Base-by-base conservation (phyloP, 108 stramenopile species). In the Epipyxis sp. region DNA sequence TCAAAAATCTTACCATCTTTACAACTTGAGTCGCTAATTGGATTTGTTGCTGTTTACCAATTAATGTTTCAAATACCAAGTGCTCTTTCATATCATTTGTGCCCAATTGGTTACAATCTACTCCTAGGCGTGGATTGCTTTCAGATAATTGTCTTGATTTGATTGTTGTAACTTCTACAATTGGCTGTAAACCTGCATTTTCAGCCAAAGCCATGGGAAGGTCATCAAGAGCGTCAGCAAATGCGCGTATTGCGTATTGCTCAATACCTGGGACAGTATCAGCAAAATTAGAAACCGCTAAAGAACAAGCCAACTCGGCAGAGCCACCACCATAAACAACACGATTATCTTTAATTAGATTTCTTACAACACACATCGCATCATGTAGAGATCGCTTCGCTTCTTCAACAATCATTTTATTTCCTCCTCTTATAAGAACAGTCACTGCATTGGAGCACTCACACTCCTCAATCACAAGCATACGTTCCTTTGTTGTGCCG, bases 381-480 rank as follows among this genome's bases (percentile, higher is more conserved):
- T 99, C 99, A 83, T 99, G 99, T 39, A 99, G 89, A n/a, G 96
- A 96, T 45, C 99, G 92, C 81, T 99, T 98, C 59, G 95, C 96
- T 89, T 99, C 99, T n/a, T 99, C 99, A 32, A 99, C 95, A 83
- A 98, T 94, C 97, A 98, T 98, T 85, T 94, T 92, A 80, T 96
- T 98, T 40, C 97, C 99, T 6, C 99, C 99, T 30, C 99, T 87
- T 6, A 98, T 95, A 41, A 98, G 82, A 27, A 98, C 91, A 50
- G 99, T 99, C 46, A 98, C 96, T 40, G 99, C 97, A 57, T 93
- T 92, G 68, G 91, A 89, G 87, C 94, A 95, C 80, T 89, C 82
- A 81, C 97, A 97, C 69, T 96, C 93, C 87, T 99, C 96, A 78
- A 97, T 91, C 25, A 97, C 88, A 78, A 98, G 79, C 93, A 98